Base-by-base conservation (phyloP, 1,139 yeast genomes). In the Meyerozyma smithsonii region DNA sequence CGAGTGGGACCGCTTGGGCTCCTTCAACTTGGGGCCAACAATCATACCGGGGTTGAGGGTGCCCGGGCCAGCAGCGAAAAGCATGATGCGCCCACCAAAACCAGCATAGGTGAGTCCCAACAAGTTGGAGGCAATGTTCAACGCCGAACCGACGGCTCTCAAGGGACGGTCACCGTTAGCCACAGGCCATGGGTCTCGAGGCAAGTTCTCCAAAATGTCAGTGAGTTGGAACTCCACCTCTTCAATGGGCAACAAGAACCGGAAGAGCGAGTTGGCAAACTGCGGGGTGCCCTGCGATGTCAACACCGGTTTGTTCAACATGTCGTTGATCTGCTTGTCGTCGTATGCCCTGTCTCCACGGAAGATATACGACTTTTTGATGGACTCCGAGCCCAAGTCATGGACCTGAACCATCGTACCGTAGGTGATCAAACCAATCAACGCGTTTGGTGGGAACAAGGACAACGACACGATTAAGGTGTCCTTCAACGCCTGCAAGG, bases 391-490 rank as follows among this genome's bases (percentile, higher is more conserved):
- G 25, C 92, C 92, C 50, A 92, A 71, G 64, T 94, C 98, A 62
- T 92, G 95, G 41, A 94, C 87, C 59, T 89, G 95, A 43, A 90
- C 89, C 77, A 88, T 90, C 32, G 96, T 90, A 42, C 97, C 98
- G 61, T 77, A 92, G 32, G 97, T 90, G 56, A 92, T 79, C 54
- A 92, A 76, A 37, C 97, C 97, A 45, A 92, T 83, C 45, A 90
- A 74, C 2, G 97, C 94, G 56, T 92, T 89, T 35, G 96, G 95
- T 23, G 99, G 99, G 56, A 92, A 77, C 52, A 87, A 69, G 41
- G 88, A 77, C 51, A 94, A 74, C 11, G 95, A 81, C 43, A 88
- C 81, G 42, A 89, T 79, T 54, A 92, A 74, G 24, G 95, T 78
- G 52, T 89, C 96, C 61, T 88, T 88, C 61, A 92, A 74, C 8